Evolutionary conservation across 1,139 yeast genomes (phyloP), one percentile per base, ranked within the genome.

Genomic region (Lodderomyces beijingensis): DNA sequence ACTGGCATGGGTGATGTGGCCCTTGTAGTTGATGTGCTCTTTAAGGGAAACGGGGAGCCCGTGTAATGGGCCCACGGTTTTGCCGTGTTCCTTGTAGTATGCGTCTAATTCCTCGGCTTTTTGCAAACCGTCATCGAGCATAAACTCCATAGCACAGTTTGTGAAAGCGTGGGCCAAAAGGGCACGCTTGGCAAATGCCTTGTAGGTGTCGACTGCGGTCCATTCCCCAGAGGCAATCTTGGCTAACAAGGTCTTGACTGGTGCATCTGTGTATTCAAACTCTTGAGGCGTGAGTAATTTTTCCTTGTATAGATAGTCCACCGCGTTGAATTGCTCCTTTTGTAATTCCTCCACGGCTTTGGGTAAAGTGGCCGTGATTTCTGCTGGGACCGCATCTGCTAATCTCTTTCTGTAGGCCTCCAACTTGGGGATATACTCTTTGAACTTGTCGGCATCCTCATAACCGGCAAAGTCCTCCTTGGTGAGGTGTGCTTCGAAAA

Each of bases 1-100:
- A 12, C 81, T 74, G 30, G 78, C 85, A 47, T 77, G 78, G 20
- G 85, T 74, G 45, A 70, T 62, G 44, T 62, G 75, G 15, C 76
- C 80, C 35, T 62, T 66, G 49, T 64, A 76, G 40, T 72, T 68
- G 59, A 79, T 72, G 46, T 82, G 89, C 53, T 83, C 93, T 49
- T 83, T 83, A 39, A 84, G 59, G 1, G 91, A 81, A 24, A 83
- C 58, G n/a, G 93, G 93, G 25, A 83, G 60, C 12, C 93, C 93
- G 46, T 83, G 93, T 38, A 83, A 63, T 5, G 88, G 87, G 28
- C 94, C 93, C 35, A 77, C 55, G 0, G 79, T 59, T 47, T 76
- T 73, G 13, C 89, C 88, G 33, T 66, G 56, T 33, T 65, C 57
- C 31, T 59, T 61, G 34, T 61, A 63, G 45, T 75, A 67, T 10